Conservation (phyloP, 202 grass and related monocot species). For the Schoenoplectus triqueter region DNA sequence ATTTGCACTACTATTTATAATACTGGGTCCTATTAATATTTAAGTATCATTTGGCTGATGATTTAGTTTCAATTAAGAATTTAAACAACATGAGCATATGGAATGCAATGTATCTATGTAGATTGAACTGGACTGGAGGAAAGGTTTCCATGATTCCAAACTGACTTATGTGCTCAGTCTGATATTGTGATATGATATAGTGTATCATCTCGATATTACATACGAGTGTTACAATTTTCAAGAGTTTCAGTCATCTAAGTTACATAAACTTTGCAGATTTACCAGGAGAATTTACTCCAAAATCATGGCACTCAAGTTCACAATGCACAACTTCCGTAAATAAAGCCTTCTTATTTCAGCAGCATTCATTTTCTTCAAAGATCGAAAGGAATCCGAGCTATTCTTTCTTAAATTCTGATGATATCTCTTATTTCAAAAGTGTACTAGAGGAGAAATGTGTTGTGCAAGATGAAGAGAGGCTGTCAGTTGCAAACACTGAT, state of each 20-base stretch:
- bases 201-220: not conserved
- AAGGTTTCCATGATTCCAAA: not conserved
- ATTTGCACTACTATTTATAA: not conserved
- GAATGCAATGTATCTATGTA: not conserved
- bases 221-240: not conserved
- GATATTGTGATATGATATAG: not conserved
- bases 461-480: conserved; percentile 80
- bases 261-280: conserved; percentile 28
- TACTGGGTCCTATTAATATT: too few relatives aligned
- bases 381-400: conserved; percentile 76
- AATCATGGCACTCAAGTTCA: conserved; percentile 22
- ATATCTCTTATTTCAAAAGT: conserved; percentile 78
- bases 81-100: not conserved
- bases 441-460: conserved; percentile 73
- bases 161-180: not conserved
- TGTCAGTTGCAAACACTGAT: conserved; percentile 77
- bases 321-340: conserved; percentile 22
- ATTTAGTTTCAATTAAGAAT: conserved; percentile 10
- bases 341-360: conserved; percentile 44
- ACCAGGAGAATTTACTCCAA: conserved; percentile 21
- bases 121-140: not conserved
- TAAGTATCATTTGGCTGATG: not conserved
- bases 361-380: conserved; percentile 50
- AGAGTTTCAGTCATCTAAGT: not conserved
- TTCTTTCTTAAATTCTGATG: conserved; percentile 69